Evolutionary conservation across 768 basidiomycete genomes (phyloP).

Genomic region (Peribolospora baueri): DNA sequence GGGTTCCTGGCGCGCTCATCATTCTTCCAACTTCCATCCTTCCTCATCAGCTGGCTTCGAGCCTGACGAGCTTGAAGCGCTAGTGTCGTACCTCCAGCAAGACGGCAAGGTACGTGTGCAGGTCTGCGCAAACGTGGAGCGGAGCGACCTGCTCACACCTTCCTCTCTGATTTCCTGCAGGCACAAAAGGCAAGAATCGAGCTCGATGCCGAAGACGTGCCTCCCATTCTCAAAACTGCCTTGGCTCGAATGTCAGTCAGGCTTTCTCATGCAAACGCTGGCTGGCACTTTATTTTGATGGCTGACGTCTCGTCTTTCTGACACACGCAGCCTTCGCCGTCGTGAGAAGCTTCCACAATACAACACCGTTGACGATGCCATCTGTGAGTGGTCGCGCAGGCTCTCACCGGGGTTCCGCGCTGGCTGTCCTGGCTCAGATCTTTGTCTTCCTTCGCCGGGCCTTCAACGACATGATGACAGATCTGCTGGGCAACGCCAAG

Average conservation of each 20-base stretch:
- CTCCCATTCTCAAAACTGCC: constrained; percentile 11
- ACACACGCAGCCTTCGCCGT: constrained; percentile 14
- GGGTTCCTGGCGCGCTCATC: neutral
- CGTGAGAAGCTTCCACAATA: constrained; percentile 16
- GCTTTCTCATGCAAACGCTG: no score
- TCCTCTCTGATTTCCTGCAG: no score
- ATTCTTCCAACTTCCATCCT: no score
- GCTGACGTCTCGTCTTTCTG: neutral
- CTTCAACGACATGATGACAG: no score
- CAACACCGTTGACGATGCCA: constrained; percentile 17
- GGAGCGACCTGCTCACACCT: no score
- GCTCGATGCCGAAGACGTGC: constrained; percentile 5
- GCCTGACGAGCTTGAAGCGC: neutral
- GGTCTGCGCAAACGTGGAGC: neutral
- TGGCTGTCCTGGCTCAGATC: no score
- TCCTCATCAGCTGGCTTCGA: neutral
- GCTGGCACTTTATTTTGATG: neutral
- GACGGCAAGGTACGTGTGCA: neutral
- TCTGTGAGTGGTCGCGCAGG: constrained; percentile 1
- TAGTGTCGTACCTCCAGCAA: neutral
- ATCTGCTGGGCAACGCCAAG: constrained; percentile 14
- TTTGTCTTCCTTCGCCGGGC: no score
- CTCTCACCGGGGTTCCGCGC: no score
- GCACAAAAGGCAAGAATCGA: no score
- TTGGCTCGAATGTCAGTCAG: constrained; percentile 9